These are phyloP conservation scores for Ogataea nakhonphanomensis DNA, from an alignment of 805 yeast species.

Conservation along the genomic window DNA sequence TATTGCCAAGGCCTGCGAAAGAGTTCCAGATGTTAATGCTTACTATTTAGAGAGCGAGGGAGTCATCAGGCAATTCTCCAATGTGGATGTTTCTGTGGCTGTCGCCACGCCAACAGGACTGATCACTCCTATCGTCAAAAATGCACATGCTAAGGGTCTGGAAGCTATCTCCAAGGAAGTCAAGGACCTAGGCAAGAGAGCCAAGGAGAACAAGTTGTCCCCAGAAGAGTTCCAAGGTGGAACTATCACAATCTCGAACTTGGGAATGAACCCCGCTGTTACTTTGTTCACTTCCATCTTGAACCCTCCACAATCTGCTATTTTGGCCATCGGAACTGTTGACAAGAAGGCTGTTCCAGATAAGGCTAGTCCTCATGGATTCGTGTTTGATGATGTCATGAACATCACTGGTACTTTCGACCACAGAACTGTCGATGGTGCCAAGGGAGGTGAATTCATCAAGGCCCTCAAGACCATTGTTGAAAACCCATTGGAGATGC, in stretches of 20 bases:
- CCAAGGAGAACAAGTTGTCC: slow-evolving; percentile 84
- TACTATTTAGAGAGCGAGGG: slow-evolving; percentile 89
- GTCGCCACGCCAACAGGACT: slow-evolving; percentile 98
- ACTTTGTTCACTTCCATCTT: slow-evolving; percentile 90
- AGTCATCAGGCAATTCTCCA: slow-evolving; percentile 85
- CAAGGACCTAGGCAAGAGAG: slow-evolving; percentile 94
- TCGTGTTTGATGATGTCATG: slow-evolving; percentile 87
- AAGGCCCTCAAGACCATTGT: slow-evolving; percentile 84
- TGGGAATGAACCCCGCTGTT: slow-evolving; percentile 98
- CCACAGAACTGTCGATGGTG: slow-evolving; percentile 96
- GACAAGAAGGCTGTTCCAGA: slow-evolving; percentile 93
- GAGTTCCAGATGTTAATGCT: slow-evolving; percentile 92
- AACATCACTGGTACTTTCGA: slow-evolving; percentile 96
- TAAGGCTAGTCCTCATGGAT: slow-evolving; percentile 84
- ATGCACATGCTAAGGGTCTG: slow-evolving; percentile 86
- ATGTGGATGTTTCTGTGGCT: slow-evolving; percentile 96
- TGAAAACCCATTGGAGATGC: slow-evolving; percentile 94
- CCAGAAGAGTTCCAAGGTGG: slow-evolving; percentile 99
- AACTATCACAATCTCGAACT: slow-evolving; percentile 95
- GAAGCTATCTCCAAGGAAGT: slow-evolving; percentile 74
- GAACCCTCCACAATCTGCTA: slow-evolving; percentile 96
- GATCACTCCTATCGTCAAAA: slow-evolving; percentile 91
- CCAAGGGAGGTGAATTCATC: slow-evolving; percentile 95
- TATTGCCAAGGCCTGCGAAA: slow-evolving; percentile 79
- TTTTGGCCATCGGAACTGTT: slow-evolving; percentile 90